A percentile compares a stretch with the other conserved stretches of the same genome.
Evolutionary conservation across 768 basidiomycete genomes (phyloP).

Genomic region (Suillus paluster): DNA sequence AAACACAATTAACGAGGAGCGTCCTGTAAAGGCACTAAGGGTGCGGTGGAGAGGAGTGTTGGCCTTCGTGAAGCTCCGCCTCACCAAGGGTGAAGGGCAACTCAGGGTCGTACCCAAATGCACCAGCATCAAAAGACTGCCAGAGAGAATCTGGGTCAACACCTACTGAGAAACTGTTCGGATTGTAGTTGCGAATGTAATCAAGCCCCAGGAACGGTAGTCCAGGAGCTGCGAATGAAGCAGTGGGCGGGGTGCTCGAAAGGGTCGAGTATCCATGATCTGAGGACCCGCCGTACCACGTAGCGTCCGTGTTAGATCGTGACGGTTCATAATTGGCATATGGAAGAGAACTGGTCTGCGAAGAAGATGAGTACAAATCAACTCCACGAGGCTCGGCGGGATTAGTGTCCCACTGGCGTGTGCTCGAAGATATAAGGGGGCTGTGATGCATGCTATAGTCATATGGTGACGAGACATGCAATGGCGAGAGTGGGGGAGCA

Average conservation of each 20-base stretch:
- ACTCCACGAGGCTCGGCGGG: constrained; percentile 42
- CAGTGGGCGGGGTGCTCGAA: constrained; percentile 61
- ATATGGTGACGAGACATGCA: constrained; percentile 57
- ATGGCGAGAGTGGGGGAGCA: constrained; percentile 53
- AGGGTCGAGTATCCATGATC: constrained; percentile 47
- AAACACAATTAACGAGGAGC: not conserved
- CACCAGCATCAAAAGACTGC: constrained; percentile 71
- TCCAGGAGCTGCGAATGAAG: constrained; percentile 72
- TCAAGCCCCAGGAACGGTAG: constrained; percentile 87
- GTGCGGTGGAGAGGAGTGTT: constrained; percentile 31
- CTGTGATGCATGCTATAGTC: constrained; percentile 51
- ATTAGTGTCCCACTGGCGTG: constrained; percentile 51
- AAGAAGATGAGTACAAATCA: constrained; percentile 48
- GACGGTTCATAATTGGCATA: constrained; percentile 53
- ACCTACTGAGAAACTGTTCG: constrained; percentile 41
- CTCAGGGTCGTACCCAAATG: constrained; percentile 80
- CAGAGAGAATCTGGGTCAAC: constrained; percentile 49
- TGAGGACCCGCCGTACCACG: constrained; percentile 38
- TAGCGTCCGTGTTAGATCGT: constrained; percentile 44
- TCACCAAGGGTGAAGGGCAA: constrained; percentile 66
- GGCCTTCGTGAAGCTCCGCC: constrained; percentile 34
- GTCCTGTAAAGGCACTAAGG: constrained; percentile 15
- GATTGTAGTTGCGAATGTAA: constrained; percentile 78
- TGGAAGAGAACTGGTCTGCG: constrained; percentile 38
- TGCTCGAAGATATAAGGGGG: constrained; percentile 25